Percentiles rank a stretch among this genome's conserved stretches.
Conservation (phyloP, 768 basidiomycete genomes). For the Amyloporia xantha region DNA sequence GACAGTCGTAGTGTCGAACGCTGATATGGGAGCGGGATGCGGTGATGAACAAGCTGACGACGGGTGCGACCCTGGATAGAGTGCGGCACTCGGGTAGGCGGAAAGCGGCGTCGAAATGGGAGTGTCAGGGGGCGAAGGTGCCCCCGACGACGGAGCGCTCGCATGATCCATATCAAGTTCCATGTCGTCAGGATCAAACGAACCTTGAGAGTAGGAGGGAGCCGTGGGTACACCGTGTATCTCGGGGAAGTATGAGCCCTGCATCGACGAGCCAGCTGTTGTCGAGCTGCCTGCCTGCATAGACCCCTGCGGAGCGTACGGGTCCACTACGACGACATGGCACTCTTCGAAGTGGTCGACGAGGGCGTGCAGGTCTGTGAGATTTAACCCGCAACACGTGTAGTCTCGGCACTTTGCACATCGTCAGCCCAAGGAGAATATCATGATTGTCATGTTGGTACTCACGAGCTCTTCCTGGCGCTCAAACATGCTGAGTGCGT, state of each 20-base stretch:
- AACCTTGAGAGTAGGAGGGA: conserved; percentile 28
- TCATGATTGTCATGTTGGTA: too few relatives aligned
- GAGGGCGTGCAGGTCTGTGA: conserved; percentile 73
- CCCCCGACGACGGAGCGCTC: conserved; percentile 27
- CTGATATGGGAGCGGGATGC: conserved; percentile 33
- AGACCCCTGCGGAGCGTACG: conserved; percentile 24
- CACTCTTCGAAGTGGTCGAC: conserved; percentile 90
- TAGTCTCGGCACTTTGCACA: conserved; percentile 81
- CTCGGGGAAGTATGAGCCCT: conserved; percentile 20
- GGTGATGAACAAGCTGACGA: conserved; percentile 22
- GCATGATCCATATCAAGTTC: conserved; percentile 59
- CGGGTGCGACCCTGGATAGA: conserved; percentile 25
- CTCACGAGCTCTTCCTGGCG: conserved; percentile 69
- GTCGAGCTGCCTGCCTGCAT: conserved; percentile 10
- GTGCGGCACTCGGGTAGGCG: conserved; percentile 20
- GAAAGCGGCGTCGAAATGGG: conserved; percentile 38
- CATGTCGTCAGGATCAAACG: conserved; percentile 78
- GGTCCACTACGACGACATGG: conserved; percentile 70
- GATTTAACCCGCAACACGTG: conserved; percentile 79
- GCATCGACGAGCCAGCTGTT: conserved; percentile 6
- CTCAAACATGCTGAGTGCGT: conserved; percentile 60
- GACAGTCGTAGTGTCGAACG: conserved; percentile 49
- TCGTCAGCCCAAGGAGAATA: too few relatives aligned
- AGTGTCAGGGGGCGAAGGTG: conserved; percentile 38
- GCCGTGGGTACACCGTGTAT: conserved; percentile 5